Base-by-base conservation (phyloP, 352 stramenopile genomes). In the Lagenidium giganteum region DNA sequence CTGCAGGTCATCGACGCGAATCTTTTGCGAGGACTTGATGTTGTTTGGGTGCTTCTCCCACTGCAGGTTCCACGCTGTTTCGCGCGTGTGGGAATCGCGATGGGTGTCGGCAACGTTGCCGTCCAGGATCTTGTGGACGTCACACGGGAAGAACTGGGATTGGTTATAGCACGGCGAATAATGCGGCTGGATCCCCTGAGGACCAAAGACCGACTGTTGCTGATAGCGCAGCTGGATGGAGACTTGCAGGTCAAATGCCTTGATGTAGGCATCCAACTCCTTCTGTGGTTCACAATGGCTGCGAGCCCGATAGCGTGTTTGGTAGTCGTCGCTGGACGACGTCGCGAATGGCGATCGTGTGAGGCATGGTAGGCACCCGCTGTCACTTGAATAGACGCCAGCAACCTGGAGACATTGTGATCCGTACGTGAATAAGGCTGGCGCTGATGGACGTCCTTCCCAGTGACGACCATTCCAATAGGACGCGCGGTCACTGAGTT, bases 391-490 rank as follows among this genome's bases (percentile, higher is more conserved):
- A n/a, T 47, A 41, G 18, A 70, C 33, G 3, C 75, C 75, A 26
- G 76, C 72, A 8, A 83, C 58, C 6, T 70, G 51, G 17, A 64
- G 35, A 22, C 81, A 93, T 36, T 89, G 65, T 8, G 45, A 37
- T 8, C 77, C 81, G 33, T 93, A 93, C 8, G 78, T 88, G 49
- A 89, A 86, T 16, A 85, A 31, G 21, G 69, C 22, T 1, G 81
- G 73, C 1, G 78, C 75, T 0, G 75, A 80, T 4, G 66, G 71
- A 3, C 77, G 71, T 16, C 69, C 78, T 72, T 93, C 81, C 81
- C 81, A 90, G 40, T 78, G 47, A 1, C 71, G 68, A 0, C 81
- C 81, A 47, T 93, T 93, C 81, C 81, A 93, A 46, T 87, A 93
- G 17, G 72, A 87, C 1, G 75, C 75, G 3, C 76, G 67, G 34